Evolutionary conservation across 495 filamentous ascomycete genomes (phyloP).

Genomic region (Penicillium roqueforti): DNA sequence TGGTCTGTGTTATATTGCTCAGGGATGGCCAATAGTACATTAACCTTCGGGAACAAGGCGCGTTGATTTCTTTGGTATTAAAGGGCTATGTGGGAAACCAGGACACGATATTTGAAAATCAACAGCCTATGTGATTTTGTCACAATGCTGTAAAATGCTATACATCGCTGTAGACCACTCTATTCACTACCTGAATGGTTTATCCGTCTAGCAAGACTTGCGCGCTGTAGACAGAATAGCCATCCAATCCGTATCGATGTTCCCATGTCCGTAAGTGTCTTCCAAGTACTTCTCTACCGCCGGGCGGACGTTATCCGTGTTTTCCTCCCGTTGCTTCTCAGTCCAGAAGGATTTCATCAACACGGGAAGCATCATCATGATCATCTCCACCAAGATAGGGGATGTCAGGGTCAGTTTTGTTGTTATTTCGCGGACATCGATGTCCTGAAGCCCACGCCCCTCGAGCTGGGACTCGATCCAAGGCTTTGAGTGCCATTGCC

Average conservation of each 20-base stretch:
- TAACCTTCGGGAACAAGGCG: constrained; percentile 27
- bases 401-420: constrained; percentile 19
- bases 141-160: background rate
- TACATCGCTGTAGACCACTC: background rate
- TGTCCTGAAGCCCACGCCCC: constrained; percentile 27
- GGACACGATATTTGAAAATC: constrained; percentile 27
- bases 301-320: constrained; percentile 18
- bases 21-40: constrained; percentile 24
- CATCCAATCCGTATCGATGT: constrained; percentile 29
- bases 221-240: constrained; percentile 34
- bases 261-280: constrained; percentile 28
- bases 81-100: constrained; percentile 23
- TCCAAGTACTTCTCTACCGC: constrained; percentile 31
- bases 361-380: constrained; percentile 26
- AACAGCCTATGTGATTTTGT: constrained; percentile 27
- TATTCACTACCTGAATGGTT: background rate
- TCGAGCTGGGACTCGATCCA: constrained; percentile 32
- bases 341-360: constrained; percentile 31
- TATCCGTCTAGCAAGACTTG: constrained; percentile 19
- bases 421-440: constrained; percentile 23
- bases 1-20: constrained; percentile 31
- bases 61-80: constrained; percentile 27
- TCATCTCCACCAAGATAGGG: constrained; percentile 28
- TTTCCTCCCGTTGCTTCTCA: constrained; percentile 26
- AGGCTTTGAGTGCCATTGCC: constrained; percentile 29